Conservation (phyloP, 139 green algal genomes). For the Penium margaritaceum region DNA sequence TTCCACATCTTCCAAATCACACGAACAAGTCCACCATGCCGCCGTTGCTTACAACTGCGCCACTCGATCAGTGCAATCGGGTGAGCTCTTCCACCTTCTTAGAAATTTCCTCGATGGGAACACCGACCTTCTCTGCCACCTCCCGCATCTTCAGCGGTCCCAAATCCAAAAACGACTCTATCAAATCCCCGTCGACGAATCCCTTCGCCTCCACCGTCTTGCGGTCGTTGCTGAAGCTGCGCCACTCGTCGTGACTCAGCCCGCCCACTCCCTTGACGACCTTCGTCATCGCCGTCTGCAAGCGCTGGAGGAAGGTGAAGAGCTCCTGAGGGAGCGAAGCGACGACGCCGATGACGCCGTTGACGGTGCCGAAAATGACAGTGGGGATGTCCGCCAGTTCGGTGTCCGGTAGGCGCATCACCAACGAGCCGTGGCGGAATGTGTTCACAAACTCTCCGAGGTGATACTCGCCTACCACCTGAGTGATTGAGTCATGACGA, state of each 20-base stretch:
- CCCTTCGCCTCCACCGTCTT: slow-evolving; percentile 48
- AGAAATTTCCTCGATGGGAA: slow-evolving; percentile 35
- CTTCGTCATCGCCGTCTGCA: slow-evolving; percentile 36
- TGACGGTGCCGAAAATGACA: slow-evolving; percentile 79
- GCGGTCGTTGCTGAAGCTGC: slow-evolving; percentile 73
- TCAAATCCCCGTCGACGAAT: slow-evolving; percentile 91
- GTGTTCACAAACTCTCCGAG: slow-evolving; percentile 84
- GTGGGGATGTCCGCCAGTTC: slow-evolving; percentile 61
- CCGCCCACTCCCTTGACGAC: slow-evolving; percentile 80
- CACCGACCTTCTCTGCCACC: slow-evolving; percentile 39
- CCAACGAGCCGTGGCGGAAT: slow-evolving; percentile 76
- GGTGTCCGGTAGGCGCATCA: slow-evolving; percentile 87
- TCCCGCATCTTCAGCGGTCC: slow-evolving; percentile 51
- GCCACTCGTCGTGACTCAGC: slow-evolving; percentile 72
- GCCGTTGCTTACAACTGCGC: no score
- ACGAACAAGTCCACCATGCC: no score
- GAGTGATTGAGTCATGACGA: background rate
- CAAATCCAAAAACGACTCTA: slow-evolving; percentile 88
- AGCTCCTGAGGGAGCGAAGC: slow-evolving; percentile 60
- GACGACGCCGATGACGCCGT: slow-evolving; percentile 81
- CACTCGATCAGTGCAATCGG: background rate
- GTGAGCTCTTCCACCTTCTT: slow-evolving; percentile 31
- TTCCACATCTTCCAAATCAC: no score
- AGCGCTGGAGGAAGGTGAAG: slow-evolving; percentile 12
- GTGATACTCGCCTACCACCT: slow-evolving; percentile 77